A percentile compares a stretch with the other conserved stretches of the same genome.
Conservation (phyloP, 306 rosid species). For the Mucuna pruriens region DNA sequence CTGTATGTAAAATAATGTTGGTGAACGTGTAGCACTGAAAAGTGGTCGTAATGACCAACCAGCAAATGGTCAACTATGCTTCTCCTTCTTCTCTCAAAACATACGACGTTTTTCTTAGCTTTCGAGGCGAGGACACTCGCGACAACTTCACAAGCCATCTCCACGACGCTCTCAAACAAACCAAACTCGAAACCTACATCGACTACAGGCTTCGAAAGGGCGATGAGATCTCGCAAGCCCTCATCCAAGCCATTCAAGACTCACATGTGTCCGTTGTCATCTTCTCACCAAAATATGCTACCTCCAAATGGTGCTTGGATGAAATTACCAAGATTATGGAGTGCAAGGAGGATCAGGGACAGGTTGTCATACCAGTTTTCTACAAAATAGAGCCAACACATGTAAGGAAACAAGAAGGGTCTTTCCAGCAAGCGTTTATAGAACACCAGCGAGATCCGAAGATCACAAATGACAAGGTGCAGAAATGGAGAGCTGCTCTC, state of each 20-base stretch:
- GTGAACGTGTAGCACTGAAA: background rate
- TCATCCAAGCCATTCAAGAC: background rate
- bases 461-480: background rate
- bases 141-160: background rate
- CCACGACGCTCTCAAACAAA: background rate
- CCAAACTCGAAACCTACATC: background rate
- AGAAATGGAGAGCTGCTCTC: constrained; percentile 23
- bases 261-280: background rate
- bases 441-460: background rate
- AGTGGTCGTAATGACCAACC: background rate
- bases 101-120: background rate
- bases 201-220: background rate
- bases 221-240: background rate
- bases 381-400: constrained; percentile 16
- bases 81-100: background rate
- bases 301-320: constrained; percentile 28
- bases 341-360: background rate
- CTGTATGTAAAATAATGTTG: too few relatives aligned
- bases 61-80: background rate
- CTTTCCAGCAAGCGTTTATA: background rate
- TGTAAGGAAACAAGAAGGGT: constrained; percentile 19
- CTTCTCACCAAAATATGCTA: background rate
- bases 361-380: constrained; percentile 18
- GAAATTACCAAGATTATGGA: constrained; percentile 13
- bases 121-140: background rate